Percentiles rank a stretch among this genome's conserved stretches.
Conservation (phyloP, 768 basidiomycete species). For the Kwoniella sp. region DNA sequence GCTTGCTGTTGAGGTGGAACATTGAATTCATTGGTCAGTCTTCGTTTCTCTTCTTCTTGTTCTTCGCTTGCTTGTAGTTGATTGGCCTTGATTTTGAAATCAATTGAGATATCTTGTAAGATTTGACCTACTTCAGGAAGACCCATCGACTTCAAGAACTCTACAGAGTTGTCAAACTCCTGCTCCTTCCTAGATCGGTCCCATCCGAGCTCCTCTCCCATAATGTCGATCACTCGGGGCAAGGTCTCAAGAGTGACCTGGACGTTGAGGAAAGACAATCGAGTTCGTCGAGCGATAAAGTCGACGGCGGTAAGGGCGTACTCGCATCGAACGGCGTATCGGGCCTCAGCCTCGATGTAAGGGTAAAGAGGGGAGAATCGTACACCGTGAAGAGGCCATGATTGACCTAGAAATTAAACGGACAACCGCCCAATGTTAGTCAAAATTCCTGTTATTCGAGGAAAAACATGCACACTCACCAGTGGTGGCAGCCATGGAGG, state of each 20-base stretch:
- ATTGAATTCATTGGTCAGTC: conserved; percentile 9
- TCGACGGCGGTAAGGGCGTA: conserved; percentile 91
- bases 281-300: conserved; percentile 86
- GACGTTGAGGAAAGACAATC: conserved; percentile 91
- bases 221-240: conserved; percentile 85
- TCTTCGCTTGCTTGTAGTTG: not conserved
- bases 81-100: not conserved
- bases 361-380: conserved; percentile 73
- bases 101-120: not conserved
- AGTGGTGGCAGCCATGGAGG: conserved; percentile 74
- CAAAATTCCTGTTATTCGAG: not conserved
- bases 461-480: conserved; percentile 54
- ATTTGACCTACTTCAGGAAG: conserved; percentile 58
- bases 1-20: conserved; percentile 18
- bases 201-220: conserved; percentile 85
- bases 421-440: not conserved
- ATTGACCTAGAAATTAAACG: conserved; percentile 47
- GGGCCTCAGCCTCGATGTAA: conserved; percentile 90
- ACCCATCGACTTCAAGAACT: conserved; percentile 84
- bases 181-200: conserved; percentile 61
- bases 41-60: conserved; percentile 1
- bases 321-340: conserved; percentile 83
- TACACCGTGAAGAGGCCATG: conserved; percentile 84
- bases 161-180: conserved; percentile 67
- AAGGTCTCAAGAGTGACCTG: conserved; percentile 80